phyloP scores from a whole-genome alignment of 2,329 filamentous ascomycete species.

The Hymenoscyphus albidus region DNA sequence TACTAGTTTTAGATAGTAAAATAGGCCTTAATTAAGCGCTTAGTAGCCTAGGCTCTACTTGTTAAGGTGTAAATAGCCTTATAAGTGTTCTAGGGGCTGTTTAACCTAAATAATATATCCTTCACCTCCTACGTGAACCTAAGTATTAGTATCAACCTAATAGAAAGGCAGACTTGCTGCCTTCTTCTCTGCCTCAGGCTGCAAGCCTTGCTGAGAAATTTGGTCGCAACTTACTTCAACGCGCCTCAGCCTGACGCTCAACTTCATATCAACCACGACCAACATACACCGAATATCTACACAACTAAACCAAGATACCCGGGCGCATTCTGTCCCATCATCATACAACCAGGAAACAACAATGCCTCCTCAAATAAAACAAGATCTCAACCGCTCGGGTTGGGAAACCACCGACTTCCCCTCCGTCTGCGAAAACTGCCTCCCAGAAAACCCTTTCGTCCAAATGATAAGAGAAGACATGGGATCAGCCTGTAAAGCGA shows the following conservation, averaged over 20 bases:
- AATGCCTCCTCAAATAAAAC: conserved; percentile 92
- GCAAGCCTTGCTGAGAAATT: conserved; percentile 5
- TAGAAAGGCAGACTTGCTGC: neutral
- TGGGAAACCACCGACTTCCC: conserved; percentile 94
- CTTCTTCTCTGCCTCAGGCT: neutral
- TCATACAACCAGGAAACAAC: conserved; percentile 12
- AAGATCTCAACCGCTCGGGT: conserved; percentile 89
- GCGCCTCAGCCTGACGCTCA: conserved; percentile 5
- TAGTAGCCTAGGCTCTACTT: too few species aligned
- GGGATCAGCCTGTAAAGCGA: conserved; percentile 59
- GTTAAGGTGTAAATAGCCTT: too few species aligned
- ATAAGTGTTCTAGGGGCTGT: too few species aligned
- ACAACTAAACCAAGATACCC: neutral
- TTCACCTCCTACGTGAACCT: too few species aligned
- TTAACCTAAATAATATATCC: too few species aligned
- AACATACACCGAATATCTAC: neutral
- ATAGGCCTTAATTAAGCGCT: too few species aligned
- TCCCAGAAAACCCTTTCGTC: conserved; percentile 95
- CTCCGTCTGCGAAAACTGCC: conserved; percentile 84
- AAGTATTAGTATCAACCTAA: too few species aligned
- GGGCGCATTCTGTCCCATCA: neutral
- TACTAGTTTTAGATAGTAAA: too few species aligned
- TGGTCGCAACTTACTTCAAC: neutral
- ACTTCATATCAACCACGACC: neutral
- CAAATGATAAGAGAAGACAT: conserved; percentile 99